Evolutionary conservation across 2,329 filamentous ascomycete genomes (phyloP), one percentile per base, ranked within the genome.

Genomic region (Aurifilum marmelostoma): DNA sequence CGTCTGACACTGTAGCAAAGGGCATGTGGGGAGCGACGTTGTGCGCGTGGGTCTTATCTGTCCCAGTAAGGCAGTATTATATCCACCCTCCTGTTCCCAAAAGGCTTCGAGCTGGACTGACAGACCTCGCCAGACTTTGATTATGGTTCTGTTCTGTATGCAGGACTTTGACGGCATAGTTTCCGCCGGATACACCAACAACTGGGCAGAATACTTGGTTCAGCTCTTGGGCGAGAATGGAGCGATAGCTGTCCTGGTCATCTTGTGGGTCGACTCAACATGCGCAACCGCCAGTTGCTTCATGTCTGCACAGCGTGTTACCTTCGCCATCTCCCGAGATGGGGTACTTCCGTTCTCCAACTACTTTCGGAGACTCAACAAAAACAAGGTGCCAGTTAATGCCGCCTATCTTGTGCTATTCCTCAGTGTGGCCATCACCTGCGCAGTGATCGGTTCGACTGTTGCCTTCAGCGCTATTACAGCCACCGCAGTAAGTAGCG

Each of bases 131-230:
- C 29, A 73, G 54, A 80, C 78, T 1, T 73, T 81, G 9, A 76
- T 80, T 56, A 73, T 81, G 14, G 74, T 80, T n/a, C 74, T 81
- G 2, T 80, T 80, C 73, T 81, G 79, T 72, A 77, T 80, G 64
- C 79, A 80, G 72, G 78, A 81, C 68, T 80, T 81, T 58, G 76
- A 79, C 8, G 77, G 75, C 18, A 78, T 81, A 67, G 75, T 80
- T 41, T 72, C 72, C 2, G 79, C 74, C 7, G 71, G 73, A 0
- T 81, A 80, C 63, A 65, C 76, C 43, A 81, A 81, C 72, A 81
- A 80, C 69, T 81, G 76, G 75, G 79, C 79, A 12, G 79, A 76
- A 66, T 81, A 80, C 66, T 73, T 81, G 4, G 74, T 81, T 2
- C 79, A 81, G 63, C 73, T 79, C 6, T 66, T 81, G 12, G 80